Evolutionary conservation across 257 asterid genomes (phyloP), one percentile per base, ranked within the genome.

Genomic region (Solanum habrochaites): DNA sequence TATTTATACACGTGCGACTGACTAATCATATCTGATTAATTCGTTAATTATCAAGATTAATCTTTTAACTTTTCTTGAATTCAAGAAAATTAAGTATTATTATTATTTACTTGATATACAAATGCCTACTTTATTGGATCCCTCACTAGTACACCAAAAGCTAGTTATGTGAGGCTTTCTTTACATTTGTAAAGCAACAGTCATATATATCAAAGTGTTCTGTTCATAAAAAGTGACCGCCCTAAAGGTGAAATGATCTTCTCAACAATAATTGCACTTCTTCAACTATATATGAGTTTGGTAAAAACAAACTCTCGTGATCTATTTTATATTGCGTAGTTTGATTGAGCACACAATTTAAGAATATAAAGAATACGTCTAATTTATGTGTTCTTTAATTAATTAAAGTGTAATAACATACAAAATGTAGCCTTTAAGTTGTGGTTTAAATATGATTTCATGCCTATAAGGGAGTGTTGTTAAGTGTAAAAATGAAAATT

Each of bases 61-160:
- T 7, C 32, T 25, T 25, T 29, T 29, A 5, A 2, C 3, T 8
- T 45, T 88, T 88, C 67, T 29, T 88, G 90, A 91, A 91, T 89
- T 86, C 92, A 90, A 90, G 95, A 90, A 91, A 86, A 88, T 37
- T 37, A 6, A 37, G 39, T 37, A 37, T 37, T 37, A 35, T 89
- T 56, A 82, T 88, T 89, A 87, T 90, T 90, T 88, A 90, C 87
- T 81, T 83, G 83, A 89, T 52, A 80, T 80, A 29, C n/a, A 89
- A 90, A 89, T 88, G 94, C 89, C 83, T 78, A 91, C 92, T 93
- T 88, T 91, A 89, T 94, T 85, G 96, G 95, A 94, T 94, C 96
- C 93, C 89, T 92, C 91, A 86, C 90, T 0, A 67, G 73, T 67
- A 0, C 89, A 80, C 39, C 39, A 88, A 88, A 88, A 45, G 64